Evolutionary conservation across 2,329 filamentous ascomycete species (phyloP).

Genomic region (Colletotrichum cuscutae): DNA sequence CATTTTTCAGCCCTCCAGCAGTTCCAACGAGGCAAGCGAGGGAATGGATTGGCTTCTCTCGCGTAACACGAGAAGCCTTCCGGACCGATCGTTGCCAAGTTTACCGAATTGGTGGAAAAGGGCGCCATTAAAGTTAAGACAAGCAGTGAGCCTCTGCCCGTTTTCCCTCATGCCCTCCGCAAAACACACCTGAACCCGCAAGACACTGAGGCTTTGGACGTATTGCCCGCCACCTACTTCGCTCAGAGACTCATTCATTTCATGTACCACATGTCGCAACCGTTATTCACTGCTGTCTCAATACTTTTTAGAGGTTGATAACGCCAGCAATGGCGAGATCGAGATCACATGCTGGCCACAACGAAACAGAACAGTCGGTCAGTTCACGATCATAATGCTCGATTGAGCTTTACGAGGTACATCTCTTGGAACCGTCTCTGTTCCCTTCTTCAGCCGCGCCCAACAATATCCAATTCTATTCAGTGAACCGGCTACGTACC

Average conservation of each 20-base stretch:
- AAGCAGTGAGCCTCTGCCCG: background rate
- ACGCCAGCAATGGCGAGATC: background rate
- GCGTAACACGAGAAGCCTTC: background rate
- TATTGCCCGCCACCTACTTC: background rate
- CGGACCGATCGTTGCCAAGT: conserved; percentile 20
- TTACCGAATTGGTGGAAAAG: conserved; percentile 1
- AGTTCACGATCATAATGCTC: background rate
- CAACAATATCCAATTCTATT: background rate
- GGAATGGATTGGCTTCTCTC: background rate
- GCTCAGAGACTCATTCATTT: background rate
- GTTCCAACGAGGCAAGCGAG: no score
- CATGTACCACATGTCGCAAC: background rate
- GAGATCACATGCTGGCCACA: background rate
- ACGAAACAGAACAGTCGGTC: background rate
- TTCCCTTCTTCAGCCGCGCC: background rate
- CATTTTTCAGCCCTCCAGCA: background rate
- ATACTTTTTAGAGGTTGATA: background rate
- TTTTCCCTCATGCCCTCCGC: background rate
- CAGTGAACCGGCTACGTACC: background rate
- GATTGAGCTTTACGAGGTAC: background rate
- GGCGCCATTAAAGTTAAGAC: conserved; percentile 28
- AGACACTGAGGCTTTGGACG: background rate
- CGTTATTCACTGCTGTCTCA: background rate
- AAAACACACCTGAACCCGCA: background rate
- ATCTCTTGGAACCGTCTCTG: background rate